phyloP scores from a whole-genome alignment of 129 eudicot genomes.

The Saussurea involucrata region DNA sequence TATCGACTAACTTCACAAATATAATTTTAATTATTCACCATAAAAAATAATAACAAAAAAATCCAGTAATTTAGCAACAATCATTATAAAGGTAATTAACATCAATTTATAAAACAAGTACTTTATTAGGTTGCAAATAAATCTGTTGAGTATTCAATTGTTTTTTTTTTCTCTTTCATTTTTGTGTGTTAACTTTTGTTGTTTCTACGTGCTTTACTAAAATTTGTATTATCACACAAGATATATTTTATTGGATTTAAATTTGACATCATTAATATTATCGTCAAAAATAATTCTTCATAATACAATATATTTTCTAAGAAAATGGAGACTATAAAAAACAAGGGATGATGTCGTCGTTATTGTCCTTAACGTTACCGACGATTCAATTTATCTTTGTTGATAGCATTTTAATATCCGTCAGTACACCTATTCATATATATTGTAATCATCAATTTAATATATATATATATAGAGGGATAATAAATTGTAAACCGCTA shows the following conservation, averaged over 20 bases:
- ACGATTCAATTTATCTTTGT: background rate
- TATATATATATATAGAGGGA: too few species aligned
- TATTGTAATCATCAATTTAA: background rate
- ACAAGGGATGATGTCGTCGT: background rate
- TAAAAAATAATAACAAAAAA: too few species aligned
- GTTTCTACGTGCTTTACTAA: background rate
- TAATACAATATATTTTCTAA: background rate
- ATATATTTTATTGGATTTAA: background rate
- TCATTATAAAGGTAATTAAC: too few species aligned
- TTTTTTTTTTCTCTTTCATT: too few species aligned
- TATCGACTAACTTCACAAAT: too few species aligned
- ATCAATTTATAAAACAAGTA: too few species aligned
- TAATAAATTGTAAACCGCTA: too few species aligned
- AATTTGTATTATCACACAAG: too few species aligned
- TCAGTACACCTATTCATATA: background rate
- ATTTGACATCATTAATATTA: background rate
- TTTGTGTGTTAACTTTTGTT: background rate
- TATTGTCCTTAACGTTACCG: background rate
- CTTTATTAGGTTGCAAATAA: background rate
- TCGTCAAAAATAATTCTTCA: background rate
- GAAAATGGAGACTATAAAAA: background rate
- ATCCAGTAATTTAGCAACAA: too few species aligned
- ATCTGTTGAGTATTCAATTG: too few species aligned
- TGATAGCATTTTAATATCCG: background rate
- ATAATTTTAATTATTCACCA: too few species aligned